A percentile compares a stretch with the other conserved stretches of the same genome.
phyloP scores from a whole-genome alignment of 108 stramenopile species.

The Chaetoceros tenuissimus region DNA sequence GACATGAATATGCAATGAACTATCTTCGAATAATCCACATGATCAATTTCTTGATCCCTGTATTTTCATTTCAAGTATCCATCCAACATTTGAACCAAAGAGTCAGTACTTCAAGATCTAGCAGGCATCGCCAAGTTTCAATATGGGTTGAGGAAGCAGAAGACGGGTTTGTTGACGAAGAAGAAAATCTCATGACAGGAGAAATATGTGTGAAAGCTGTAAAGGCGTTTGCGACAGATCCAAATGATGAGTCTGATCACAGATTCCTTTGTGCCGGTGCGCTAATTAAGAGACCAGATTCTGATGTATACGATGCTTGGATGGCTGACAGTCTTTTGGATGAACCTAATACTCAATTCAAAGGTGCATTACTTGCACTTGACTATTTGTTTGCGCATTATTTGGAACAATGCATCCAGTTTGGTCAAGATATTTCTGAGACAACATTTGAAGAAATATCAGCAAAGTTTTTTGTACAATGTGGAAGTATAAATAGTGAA shows the following conservation, averaged over 20 bases:
- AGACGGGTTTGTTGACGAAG: constrained; percentile 31
- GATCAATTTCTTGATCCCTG: too few species aligned
- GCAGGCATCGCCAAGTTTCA: too few species aligned
- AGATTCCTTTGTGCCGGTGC: constrained; percentile 28
- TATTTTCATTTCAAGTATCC: too few species aligned
- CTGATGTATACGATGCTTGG: constrained; percentile 25
- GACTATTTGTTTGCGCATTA: constrained; percentile 21
- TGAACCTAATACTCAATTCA: constrained; percentile 25
- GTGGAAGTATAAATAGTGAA: constrained; percentile 12
- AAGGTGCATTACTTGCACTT: constrained; percentile 18
- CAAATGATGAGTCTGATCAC: neutral
- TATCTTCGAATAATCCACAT: too few species aligned
- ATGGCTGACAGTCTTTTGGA: constrained; percentile 25
- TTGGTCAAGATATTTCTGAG: too few species aligned
- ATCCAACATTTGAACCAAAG: too few species aligned
- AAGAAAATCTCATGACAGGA: constrained; percentile 29
- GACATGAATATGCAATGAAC: too few species aligned
- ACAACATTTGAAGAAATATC: neutral
- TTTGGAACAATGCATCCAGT: constrained; percentile 1
- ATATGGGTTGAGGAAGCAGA: constrained; percentile 31
- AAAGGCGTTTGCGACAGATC: constrained; percentile 22
- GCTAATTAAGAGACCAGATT: constrained; percentile 13
- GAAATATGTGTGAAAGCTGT: constrained; percentile 23
- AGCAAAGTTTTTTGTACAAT: constrained; percentile 14
- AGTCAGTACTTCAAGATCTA: too few species aligned